Conservation (phyloP, 768 basidiomycete species). For the Podaxis sp. region DNA sequence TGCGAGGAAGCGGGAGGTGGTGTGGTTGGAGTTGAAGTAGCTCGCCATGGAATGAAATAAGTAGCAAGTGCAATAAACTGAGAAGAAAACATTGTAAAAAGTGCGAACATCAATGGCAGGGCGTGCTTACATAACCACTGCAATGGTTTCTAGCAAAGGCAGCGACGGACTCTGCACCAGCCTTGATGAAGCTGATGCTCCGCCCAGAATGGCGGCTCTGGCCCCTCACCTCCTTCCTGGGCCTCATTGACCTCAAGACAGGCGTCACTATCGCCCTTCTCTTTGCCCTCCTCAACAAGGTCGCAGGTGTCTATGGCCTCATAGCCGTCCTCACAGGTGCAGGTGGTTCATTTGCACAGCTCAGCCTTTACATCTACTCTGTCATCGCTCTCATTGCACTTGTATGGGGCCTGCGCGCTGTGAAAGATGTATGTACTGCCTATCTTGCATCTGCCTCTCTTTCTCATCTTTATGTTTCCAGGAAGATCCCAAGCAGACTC, state of each 20-base stretch:
- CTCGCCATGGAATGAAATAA: constrained; percentile 30
- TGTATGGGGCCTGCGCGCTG: constrained; percentile 83
- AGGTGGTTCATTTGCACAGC: constrained; percentile 89
- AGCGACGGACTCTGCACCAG: constrained; percentile 9
- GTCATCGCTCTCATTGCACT: constrained; percentile 75
- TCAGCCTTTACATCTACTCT: constrained; percentile 93
- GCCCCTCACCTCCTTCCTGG: constrained; percentile 80
- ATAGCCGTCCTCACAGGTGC: constrained; percentile 87
- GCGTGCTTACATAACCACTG: constrained; percentile 23
- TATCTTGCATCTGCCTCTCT: constrained; percentile 1
- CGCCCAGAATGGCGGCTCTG: constrained; percentile 81
- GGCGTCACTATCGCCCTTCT: constrained; percentile 85
- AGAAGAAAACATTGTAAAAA: too few species aligned
- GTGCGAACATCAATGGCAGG: constrained; percentile 7
- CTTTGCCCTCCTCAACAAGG: constrained; percentile 96
- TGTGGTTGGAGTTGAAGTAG: constrained; percentile 83
- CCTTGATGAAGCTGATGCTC: constrained; percentile 72
- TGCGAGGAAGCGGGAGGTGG: constrained; percentile 65
- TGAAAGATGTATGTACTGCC: constrained; percentile 64
- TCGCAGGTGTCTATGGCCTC: constrained; percentile 94
- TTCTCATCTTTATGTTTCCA: constrained; percentile 27
- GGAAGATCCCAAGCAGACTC: constrained; percentile 84
- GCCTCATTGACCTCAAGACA: constrained; percentile 89
- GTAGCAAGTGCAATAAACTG: not conserved
- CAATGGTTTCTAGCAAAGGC: constrained; percentile 16